Percentiles rank a stretch among this genome's conserved stretches.
phyloP scores from a whole-genome alignment of 139 green algal genomes.

The Chlorella sp. region DNA sequence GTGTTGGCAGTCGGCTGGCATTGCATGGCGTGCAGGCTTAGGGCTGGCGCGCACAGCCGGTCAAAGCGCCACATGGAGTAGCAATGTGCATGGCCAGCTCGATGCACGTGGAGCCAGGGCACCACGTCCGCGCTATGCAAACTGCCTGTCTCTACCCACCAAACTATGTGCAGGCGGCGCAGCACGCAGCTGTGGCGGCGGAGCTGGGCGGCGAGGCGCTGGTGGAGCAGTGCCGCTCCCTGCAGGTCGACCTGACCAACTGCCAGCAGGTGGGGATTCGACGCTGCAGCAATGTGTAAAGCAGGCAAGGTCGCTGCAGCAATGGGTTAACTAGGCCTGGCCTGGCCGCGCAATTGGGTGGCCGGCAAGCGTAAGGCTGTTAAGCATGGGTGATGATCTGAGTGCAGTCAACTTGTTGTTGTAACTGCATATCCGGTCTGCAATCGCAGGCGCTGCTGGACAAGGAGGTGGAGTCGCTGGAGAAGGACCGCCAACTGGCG shows the following conservation, averaged over 20 bases:
- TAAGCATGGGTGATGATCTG: background rate
- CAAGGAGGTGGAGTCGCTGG: conserved; percentile 24
- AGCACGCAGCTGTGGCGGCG: background rate
- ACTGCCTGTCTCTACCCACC: background rate
- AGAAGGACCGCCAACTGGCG: conserved; percentile 5
- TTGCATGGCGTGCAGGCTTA: background rate
- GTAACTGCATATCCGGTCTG: background rate
- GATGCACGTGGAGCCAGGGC: no score
- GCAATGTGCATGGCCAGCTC: no score
- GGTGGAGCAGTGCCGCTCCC: conserved; percentile 9
- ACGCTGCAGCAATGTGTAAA: no score
- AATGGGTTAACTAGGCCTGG: no score
- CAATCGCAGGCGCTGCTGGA: conserved; percentile 26
- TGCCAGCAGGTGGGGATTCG: conserved; percentile 15
- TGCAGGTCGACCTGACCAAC: conserved; percentile 22
- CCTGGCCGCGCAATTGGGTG: background rate
- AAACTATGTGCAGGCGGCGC: background rate
- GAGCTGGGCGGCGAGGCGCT: conserved; percentile 11
- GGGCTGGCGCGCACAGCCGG: background rate
- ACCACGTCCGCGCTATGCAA: no score
- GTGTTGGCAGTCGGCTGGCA: background rate
- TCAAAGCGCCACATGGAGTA: background rate
- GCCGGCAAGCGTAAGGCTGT: background rate
- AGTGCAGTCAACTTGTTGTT: no score
- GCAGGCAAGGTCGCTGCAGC: no score